Conservation (phyloP, 192 early-diverging fungal genomes). For the Funneliformis geosporum region DNA sequence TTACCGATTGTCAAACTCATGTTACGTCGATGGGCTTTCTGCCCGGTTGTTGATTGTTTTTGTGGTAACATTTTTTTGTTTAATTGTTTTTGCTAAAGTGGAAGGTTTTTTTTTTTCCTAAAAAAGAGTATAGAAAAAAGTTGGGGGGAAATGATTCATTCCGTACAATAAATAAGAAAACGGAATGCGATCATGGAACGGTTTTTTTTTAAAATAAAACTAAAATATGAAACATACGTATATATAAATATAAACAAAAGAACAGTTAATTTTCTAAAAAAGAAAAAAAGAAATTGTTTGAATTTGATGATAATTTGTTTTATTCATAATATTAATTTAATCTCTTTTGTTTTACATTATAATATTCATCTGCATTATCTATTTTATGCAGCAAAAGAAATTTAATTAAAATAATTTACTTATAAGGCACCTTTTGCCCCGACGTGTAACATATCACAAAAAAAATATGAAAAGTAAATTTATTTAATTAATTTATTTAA, state of each 20-base stretch:
- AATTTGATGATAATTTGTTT: neutral
- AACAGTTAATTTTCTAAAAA: neutral
- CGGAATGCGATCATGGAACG: too few species aligned
- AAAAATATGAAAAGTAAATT: too few species aligned
- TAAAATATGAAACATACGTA: neutral
- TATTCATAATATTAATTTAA: neutral
- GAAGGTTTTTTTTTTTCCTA: too few species aligned
- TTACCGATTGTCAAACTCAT: neutral
- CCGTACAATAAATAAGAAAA: neutral
- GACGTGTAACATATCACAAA: too few species aligned
- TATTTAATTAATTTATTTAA: too few species aligned
- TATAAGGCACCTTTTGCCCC: too few species aligned
- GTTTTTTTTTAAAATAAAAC: too few species aligned
- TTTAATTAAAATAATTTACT: too few species aligned
- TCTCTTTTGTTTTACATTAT: neutral
- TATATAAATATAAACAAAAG: neutral
- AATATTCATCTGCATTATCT: too few species aligned
- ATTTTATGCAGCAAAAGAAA: too few species aligned
- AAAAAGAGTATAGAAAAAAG: neutral
- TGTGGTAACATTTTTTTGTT: neutral
- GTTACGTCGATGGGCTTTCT: neutral
- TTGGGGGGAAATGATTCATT: neutral
- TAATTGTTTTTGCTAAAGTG: too few species aligned
- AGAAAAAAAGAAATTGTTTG: neutral
- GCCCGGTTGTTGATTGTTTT: neutral